Evolutionary conservation across 2,329 filamentous ascomycete genomes (phyloP).

Genomic region (Hirsutella minnesotensis): DNA sequence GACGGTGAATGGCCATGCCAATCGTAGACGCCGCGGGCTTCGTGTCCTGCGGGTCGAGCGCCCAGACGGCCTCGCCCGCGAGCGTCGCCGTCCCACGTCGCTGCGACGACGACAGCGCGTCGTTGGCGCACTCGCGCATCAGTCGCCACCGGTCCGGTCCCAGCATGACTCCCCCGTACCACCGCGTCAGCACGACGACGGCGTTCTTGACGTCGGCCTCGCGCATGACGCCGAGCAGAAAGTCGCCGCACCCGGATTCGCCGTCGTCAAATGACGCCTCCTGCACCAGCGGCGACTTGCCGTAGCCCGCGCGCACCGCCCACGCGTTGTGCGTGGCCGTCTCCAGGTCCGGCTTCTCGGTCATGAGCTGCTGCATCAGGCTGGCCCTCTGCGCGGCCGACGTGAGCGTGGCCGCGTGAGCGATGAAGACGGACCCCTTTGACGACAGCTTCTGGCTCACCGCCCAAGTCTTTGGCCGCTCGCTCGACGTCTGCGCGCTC

Average conservation of each 20-base stretch:
- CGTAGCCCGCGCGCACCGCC: conserved; percentile 26
- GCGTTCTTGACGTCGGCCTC: conserved; percentile 38
- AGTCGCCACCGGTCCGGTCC: conserved; percentile 51
- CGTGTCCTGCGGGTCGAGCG: conserved; percentile 42
- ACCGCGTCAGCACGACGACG: conserved; percentile 47
- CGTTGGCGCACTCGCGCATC: conserved; percentile 44
- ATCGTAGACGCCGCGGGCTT: conserved; percentile 24
- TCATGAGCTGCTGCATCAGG: conserved; percentile 35
- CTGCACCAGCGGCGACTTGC: conserved; percentile 26
- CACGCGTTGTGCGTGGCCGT: conserved; percentile 48
- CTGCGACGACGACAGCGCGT: conserved; percentile 40
- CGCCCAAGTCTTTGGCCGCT: conserved; percentile 30
- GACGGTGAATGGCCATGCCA: conserved; percentile 61
- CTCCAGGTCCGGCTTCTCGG: conserved; percentile 34
- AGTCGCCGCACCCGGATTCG: conserved; percentile 45
- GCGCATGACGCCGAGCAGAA: conserved; percentile 42
- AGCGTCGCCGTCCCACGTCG: conserved; percentile 23
- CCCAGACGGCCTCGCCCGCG: conserved; percentile 46
- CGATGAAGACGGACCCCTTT: conserved; percentile 45
- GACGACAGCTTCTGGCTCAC: conserved; percentile 38
- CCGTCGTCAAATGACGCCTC: conserved; percentile 49
- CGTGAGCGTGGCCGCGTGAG: conserved; percentile 29
- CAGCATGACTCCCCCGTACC: conserved; percentile 51
- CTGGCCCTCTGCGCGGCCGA: conserved; percentile 28
- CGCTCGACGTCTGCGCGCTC: conserved; percentile 8